Evolutionary conservation across 2,329 filamentous ascomycete species (phyloP), one percentile per base, ranked within the genome.

Genomic region (Clarireedia monteithiana): DNA sequence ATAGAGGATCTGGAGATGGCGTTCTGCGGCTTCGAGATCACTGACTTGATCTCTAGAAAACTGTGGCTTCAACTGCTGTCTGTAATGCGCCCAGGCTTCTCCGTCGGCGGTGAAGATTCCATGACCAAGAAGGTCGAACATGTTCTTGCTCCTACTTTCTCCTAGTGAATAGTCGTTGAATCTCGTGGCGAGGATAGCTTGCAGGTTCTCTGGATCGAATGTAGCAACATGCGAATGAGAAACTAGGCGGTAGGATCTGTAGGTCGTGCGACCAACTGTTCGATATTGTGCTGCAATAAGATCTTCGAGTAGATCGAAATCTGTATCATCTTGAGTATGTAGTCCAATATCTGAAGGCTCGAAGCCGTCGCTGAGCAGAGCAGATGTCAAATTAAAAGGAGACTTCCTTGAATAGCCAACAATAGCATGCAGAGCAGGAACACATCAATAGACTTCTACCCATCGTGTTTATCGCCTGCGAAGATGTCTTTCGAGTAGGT

Each of bases 1-100:
- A 48, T 66, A 64, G 2, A 69, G 61, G 10, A 63, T 59, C 6
- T 63, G 71, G 2, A 88, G 75, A 68, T 91, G 87, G 17, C 76
- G 73, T 65, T 63, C 60, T 45, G 71, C 66, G 30, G 66, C 53
- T n/a, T 68, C 68, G 5, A 72, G 61, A 59, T 72, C 65, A 20
- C 64, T 63, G 27, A 69, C 65, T 50, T 68, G 68, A 27, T 67
- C 65, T 6, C 64, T 60, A 2, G 62, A 61, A 50, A 74, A 74
- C 54, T 73, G 71, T 15, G 70, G 69, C 15, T 69, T 67, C 5
- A 74, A 64, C 24, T 72, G 66, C 23, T 68, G 67, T 6, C 72
- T 65, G 7, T 69, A 73, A 49, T 69, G 70, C 40, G 66, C 64
- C 72, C 71, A 74, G 6, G 62, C 60, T 38, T 64, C 58, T 1